Base-by-base conservation (phyloP, 805 yeast species). In the Candida manassasensis region DNA sequence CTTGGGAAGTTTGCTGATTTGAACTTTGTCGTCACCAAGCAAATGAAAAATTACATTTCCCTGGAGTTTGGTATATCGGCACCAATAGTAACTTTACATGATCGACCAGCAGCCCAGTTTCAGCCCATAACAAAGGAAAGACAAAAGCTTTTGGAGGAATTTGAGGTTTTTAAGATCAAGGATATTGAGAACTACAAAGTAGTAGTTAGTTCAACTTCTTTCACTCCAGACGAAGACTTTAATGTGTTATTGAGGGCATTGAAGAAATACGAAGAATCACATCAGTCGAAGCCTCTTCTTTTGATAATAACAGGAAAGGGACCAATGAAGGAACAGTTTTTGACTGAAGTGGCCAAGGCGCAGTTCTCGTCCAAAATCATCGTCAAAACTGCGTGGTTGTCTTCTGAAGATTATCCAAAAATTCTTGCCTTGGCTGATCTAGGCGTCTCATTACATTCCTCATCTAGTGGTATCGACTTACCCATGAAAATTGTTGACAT, bases 401-500 rank as follows among this genome's bases (percentile, higher is more conserved):
- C 81, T 0, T 63, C 77, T 4, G 85, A 79, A 38, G 87, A 86
- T 38, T 93, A 93, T 55, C 96, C 96, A 0, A 57, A 66, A 34
- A 62, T 93, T 1, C 55, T 93, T 19, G 79, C 80, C 2, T 61
- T 78, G 3, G 90, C 96, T 3, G 96, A 93, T 52, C 53, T 89
- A 22, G 97, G 96, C 2, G 71, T 93, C 2, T 90, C 97, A 1
- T 63, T 93, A 42, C 99, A 93, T 57, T 75, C 81, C 3, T 89
- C 97, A 0, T 83, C 95, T 29, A 84, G 95, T 30, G 98, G 99
- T 0, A 69, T 84, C 38, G 99, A 93, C 52, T 69, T 93, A 39
- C 99, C 99, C 1, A 93, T 93, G 99, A 93, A 93, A 57, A 84
- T 93, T 22, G 81, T 90, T 4, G 99, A 93, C 52, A 79, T 90